Evolutionary conservation across 2,329 filamentous ascomycete species (phyloP), one percentile per base, ranked within the genome.

Genomic region (Cadophora gregata): DNA sequence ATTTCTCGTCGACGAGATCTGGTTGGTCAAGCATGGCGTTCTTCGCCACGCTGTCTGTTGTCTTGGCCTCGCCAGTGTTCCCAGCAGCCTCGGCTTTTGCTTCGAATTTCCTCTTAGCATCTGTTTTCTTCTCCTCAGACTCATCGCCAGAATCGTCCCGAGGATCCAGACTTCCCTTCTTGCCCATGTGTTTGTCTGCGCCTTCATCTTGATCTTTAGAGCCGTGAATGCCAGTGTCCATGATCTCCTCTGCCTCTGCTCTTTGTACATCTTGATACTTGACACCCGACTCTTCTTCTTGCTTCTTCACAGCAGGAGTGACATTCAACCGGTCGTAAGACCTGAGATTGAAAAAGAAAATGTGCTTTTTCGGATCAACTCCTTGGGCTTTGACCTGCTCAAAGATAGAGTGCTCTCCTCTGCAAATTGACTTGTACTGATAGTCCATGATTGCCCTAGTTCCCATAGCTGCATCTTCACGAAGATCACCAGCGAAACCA

Each of bases 391-490:
- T 83, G 66, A 97, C 88, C 75, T 91, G 90, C 47, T 87, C 93
- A 73, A 91, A 96, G 62, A 99, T 98, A 4, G 93, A 97, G 76
- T 98, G 84, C 70, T 96, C 90, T 6, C 96, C 96, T 53, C 96
- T 90, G 75, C 91, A 93, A 71, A 99, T 97, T 0, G 93, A 97
- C 80, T 96, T 97, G 83, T 96, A 99, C 77, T 98, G 96, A 76
- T 97, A 98, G 77, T 98, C 94, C 75, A 99, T 98, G 75, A 98
- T 99, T 12, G 94, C 95, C 59, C 93, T 82, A 0, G 95, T 98
- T 10, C 95, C 95, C 0, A 88, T 87, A 0, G 95, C 95, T 24
- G 91, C 93, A 73, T 92, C 89, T 14, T 93, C 88, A 65, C 94
- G 84, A 33, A 99, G 83, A 76, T 98, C 95, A 55, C 95, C 95